These are phyloP conservation scores for Calvatia gigantea DNA, from an alignment of 768 basidiomycete species.

Conservation along the genomic window DNA sequence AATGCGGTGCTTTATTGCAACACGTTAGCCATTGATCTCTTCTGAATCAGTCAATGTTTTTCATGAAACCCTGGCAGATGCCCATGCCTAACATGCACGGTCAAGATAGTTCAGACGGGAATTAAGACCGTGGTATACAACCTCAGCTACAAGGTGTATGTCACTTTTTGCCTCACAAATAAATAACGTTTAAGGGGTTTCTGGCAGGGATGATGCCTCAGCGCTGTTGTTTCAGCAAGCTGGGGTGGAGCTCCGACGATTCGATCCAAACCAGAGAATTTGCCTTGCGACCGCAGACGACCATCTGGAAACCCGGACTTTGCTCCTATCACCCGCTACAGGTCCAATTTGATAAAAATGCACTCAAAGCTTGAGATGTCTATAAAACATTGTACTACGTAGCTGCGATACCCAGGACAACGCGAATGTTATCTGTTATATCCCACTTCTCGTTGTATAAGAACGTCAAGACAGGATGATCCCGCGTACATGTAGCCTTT, in stretches of 20 bases:
- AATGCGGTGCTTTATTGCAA: constrained; percentile 95
- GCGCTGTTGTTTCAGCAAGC: constrained; percentile 76
- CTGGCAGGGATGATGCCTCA: constrained; percentile 75
- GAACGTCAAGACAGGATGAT: constrained; percentile 43
- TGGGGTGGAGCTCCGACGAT: constrained; percentile 75
- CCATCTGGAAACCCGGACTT: constrained; percentile 13
- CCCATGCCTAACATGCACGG: constrained; percentile 92
- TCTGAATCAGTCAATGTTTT: neutral
- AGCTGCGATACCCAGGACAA: constrained; percentile 26
- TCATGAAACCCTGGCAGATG: constrained; percentile 52
- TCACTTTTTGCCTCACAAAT: constrained; percentile 10
- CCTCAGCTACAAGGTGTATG: constrained; percentile 91
- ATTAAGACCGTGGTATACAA: constrained; percentile 93
- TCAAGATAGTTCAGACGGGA: constrained; percentile 96
- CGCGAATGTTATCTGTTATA: constrained; percentile 41
- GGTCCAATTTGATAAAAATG: neutral
- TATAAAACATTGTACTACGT: constrained; percentile 3
- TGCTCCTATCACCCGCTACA: constrained; percentile 5
- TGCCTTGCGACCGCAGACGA: constrained; percentile 23
- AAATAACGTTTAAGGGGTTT: neutral
- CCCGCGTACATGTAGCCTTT: constrained; percentile 43
- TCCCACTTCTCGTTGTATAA: constrained; percentile 61
- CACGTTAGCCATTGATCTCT: constrained; percentile 57
- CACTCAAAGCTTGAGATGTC: neutral
- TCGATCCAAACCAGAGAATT: constrained; percentile 44